phyloP scores from a whole-genome alignment of 352 stramenopile species.

The Phytophthora melonis region DNA sequence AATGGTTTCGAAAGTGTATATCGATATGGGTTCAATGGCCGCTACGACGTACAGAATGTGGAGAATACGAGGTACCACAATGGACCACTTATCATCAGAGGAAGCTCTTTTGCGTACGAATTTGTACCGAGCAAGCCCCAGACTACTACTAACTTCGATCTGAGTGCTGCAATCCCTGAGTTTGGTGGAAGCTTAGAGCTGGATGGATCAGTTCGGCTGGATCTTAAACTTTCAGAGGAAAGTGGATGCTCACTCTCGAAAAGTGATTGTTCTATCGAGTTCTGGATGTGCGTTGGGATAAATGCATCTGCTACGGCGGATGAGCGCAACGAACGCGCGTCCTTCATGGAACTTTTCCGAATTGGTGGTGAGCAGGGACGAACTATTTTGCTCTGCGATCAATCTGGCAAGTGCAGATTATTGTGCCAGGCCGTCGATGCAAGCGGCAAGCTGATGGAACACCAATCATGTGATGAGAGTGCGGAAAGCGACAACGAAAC shows the following conservation, averaged over 20 bases:
- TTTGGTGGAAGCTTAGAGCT: conserved; percentile 41
- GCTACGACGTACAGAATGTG: conserved; percentile 68
- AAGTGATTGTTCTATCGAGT: conserved; percentile 63
- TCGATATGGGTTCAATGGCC: conserved; percentile 66
- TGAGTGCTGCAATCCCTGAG: conserved; percentile 21
- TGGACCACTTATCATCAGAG: conserved; percentile 56
- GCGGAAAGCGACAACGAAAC: background rate
- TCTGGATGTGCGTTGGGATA: conserved; percentile 52
- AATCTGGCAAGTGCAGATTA: conserved; percentile 22
- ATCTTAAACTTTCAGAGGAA: conserved; percentile 27
- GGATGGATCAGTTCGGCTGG: conserved; percentile 41
- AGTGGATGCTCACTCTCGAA: conserved; percentile 30
- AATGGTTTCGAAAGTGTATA: conserved; percentile 56
- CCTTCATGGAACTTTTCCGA: conserved; percentile 39
- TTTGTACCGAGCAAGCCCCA: conserved; percentile 32
- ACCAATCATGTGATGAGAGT: conserved; percentile 7
- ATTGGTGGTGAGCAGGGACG: conserved; percentile 15
- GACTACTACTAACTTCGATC: conserved; percentile 11
- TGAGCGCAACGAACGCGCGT: background rate
- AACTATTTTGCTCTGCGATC: conserved; percentile 32
- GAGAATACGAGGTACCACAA: conserved; percentile 25
- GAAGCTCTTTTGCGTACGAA: conserved; percentile 52
- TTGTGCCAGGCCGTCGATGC: conserved; percentile 14
- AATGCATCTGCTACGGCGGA: conserved; percentile 12
- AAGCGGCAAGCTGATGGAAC: conserved; percentile 11